phyloP scores from a whole-genome alignment of 202 grass and related monocot genomes.

The Setaria viridis region DNA sequence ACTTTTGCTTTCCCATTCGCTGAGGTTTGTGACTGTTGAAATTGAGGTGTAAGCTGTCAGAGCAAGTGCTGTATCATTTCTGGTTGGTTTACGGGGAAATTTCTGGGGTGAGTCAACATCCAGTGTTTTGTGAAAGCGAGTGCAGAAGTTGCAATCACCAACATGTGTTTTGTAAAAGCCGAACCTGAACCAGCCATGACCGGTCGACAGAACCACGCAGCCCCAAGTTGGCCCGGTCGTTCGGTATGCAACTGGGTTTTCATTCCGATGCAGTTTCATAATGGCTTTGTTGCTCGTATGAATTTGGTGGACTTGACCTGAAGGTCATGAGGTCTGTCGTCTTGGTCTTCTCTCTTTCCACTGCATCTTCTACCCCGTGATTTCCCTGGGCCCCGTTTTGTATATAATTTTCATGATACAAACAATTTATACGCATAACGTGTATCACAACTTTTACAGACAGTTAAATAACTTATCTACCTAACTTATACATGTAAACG shows the following conservation, averaged over 20 bases:
- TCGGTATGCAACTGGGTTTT: not conserved
- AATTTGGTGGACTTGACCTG: not conserved
- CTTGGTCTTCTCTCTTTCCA: too few species aligned
- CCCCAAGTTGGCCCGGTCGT: too few species aligned
- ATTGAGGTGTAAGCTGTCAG: not conserved
- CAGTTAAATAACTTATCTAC: too few species aligned
- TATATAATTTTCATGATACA: too few species aligned
- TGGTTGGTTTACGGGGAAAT: not conserved
- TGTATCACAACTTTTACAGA: too few species aligned
- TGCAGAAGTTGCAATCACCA: not conserved
- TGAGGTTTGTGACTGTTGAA: too few species aligned
- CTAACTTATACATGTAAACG: too few species aligned
- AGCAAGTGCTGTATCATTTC: not conserved
- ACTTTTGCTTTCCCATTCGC: not conserved
- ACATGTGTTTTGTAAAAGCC: not conserved
- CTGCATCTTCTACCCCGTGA: too few species aligned
- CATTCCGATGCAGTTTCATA: conserved; percentile 15
- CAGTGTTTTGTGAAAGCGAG: not conserved
- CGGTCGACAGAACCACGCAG: too few species aligned
- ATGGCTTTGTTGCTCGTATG: not conserved
- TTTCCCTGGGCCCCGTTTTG: too few species aligned
- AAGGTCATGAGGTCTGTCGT: too few species aligned
- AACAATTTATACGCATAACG: too few species aligned
- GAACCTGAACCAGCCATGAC: not conserved
- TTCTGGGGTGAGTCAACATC: not conserved